phyloP scores from a whole-genome alignment of 2,329 filamentous ascomycete species.

The Blumeria graminis region DNA sequence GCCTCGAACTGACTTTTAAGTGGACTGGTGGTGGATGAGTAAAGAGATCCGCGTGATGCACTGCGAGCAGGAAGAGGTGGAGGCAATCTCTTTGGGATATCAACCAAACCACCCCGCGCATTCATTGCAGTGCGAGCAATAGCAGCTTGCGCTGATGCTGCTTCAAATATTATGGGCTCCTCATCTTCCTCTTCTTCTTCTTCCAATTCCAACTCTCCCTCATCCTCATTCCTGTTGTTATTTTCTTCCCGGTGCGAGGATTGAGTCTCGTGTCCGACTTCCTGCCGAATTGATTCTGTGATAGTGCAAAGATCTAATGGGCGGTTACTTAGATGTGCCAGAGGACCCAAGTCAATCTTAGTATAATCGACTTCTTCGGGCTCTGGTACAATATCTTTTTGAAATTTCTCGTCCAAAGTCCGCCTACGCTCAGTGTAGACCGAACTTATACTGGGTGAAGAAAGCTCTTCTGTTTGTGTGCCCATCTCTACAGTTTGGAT shows the following conservation, averaged over 20 bases:
- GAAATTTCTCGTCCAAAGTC: conserved; percentile 14
- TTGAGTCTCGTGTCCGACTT: conserved; percentile 1
- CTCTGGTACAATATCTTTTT: conserved; percentile 17
- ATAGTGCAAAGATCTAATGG: conserved; percentile 7
- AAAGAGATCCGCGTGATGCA: conserved; percentile 23
- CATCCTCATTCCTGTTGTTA: conserved; percentile 23
- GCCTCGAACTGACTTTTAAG: not conserved
- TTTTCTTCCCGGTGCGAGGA: conserved; percentile 16
- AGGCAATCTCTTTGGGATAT: conserved; percentile 56
- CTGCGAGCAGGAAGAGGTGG: conserved; percentile 50
- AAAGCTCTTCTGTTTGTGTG: conserved; percentile 35
- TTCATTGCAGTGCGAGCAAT: conserved; percentile 24
- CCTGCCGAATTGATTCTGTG: conserved; percentile 7
- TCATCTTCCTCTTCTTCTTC: conserved; percentile 27
- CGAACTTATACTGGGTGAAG: conserved; percentile 28
- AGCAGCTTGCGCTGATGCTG: conserved; percentile 31
- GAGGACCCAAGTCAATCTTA: conserved; percentile 23
- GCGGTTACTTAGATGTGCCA: not conserved
- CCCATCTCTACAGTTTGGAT: conserved; percentile 43
- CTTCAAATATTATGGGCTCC: conserved; percentile 45
- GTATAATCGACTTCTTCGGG: conserved; percentile 34
- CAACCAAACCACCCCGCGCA: conserved; percentile 58
- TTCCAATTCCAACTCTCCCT: conserved; percentile 23
- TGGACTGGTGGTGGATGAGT: not conserved
- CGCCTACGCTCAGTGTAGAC: conserved; percentile 20